Percentiles rank a stretch among this genome's conserved stretches.
Evolutionary conservation across 352 stramenopile genomes (phyloP).

Genomic region (Phytophthora sp.): DNA sequence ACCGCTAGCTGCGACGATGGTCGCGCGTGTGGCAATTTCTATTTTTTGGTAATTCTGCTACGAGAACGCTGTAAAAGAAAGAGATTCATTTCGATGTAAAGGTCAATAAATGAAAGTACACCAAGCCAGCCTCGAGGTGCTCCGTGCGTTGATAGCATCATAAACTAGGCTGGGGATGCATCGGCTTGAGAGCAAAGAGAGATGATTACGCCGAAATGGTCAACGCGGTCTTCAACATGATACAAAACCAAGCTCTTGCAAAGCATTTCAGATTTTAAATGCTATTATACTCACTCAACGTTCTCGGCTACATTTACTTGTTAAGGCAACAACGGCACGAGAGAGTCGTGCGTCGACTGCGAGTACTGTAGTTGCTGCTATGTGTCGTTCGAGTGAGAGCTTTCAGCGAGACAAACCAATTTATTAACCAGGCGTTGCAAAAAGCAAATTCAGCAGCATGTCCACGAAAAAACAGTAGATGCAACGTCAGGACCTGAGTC

Average conservation of each 20-base stretch:
- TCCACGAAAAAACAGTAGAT: too few relatives aligned
- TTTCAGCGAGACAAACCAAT: too few relatives aligned
- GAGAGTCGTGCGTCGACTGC: neutral
- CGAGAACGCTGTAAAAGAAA: conserved; percentile 38
- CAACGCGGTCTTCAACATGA: conserved; percentile 28
- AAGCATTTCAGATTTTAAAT: conserved; percentile 25
- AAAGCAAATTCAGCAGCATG: too few relatives aligned
- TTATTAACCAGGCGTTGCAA: too few relatives aligned
- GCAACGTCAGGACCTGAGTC: too few relatives aligned
- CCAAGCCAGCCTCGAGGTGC: conserved; percentile 21
- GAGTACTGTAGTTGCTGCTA: neutral
- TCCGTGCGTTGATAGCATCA: neutral
- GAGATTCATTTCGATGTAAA: conserved; percentile 52
- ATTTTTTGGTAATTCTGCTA: conserved; percentile 40
- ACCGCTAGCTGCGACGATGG: conserved; percentile 24
- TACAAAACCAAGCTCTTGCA: conserved; percentile 27
- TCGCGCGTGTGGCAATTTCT: conserved; percentile 33
- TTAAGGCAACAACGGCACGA: conserved; percentile 12
- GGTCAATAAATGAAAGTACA: conserved; percentile 52
- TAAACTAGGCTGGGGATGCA: too few relatives aligned
- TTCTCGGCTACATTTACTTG: conserved; percentile 7
- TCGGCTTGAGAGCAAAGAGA: too few relatives aligned
- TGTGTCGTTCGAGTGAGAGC: too few relatives aligned
- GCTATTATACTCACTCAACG: conserved; percentile 14
- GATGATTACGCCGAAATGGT: conserved; percentile 25